Conservation (phyloP, 768 basidiomycete species). For the Amanita muscaria region DNA sequence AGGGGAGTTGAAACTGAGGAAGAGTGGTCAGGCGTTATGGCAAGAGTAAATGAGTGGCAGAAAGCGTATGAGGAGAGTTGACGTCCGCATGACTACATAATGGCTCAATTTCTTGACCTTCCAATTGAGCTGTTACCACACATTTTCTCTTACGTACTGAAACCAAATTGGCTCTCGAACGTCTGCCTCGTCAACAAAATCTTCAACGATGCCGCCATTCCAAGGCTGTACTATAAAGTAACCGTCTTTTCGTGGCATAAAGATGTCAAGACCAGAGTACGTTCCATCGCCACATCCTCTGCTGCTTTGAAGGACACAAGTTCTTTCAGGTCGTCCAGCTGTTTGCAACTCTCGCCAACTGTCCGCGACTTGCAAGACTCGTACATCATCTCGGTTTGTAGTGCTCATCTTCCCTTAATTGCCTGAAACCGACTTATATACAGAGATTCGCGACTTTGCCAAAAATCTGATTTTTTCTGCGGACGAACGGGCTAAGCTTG, state of each 20-base stretch:
- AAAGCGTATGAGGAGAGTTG: slow-evolving; percentile 40
- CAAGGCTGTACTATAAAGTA: slow-evolving; percentile 47
- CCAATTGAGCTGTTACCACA: neutral
- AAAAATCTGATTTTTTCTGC: slow-evolving; percentile 31
- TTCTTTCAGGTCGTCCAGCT: slow-evolving; percentile 45
- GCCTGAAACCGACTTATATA: neutral
- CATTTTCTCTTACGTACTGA: neutral
- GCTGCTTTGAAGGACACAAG: too few species aligned
- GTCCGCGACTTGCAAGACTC: slow-evolving; percentile 46
- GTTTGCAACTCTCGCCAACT: slow-evolving; percentile 50
- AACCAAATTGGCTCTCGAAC: neutral
- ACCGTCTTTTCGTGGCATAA: slow-evolving; percentile 67
- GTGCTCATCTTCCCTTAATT: neutral
- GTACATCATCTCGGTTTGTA: slow-evolving; percentile 48
- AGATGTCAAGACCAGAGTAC: slow-evolving; percentile 52
- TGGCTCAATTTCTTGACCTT: too few species aligned
- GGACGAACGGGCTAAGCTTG: slow-evolving; percentile 14
- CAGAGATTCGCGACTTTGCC: slow-evolving; percentile 72
- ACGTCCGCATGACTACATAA: too few species aligned
- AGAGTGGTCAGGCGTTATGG: slow-evolving; percentile 43
- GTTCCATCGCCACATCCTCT: neutral
- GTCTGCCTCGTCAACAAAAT: slow-evolving; percentile 43
- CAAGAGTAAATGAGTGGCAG: slow-evolving; percentile 39
- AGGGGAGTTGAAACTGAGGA: slow-evolving; percentile 40
- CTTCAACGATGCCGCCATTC: slow-evolving; percentile 43